Conservation (phyloP, 345 rosid genomes). For the Eucalyptus sp. region DNA sequence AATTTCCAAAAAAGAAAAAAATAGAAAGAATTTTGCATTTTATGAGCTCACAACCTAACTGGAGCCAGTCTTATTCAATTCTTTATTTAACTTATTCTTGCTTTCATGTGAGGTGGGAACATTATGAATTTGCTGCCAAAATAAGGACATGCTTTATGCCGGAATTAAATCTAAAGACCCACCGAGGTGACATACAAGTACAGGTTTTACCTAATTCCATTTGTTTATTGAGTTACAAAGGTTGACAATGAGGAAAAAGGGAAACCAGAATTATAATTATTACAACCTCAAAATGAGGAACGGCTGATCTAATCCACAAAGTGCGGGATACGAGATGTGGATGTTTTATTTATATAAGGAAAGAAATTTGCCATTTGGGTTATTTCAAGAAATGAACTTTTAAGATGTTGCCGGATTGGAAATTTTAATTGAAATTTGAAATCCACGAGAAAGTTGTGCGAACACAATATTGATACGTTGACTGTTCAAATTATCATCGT, state of each 20-base stretch:
- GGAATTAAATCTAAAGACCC: not conserved
- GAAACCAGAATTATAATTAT: not conserved
- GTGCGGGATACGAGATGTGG: not conserved
- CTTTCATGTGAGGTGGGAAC: not conserved
- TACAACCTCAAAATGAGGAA: not conserved
- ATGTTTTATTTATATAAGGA: not conserved
- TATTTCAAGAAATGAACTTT: not conserved
- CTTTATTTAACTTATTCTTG: not conserved
- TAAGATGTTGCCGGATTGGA: not conserved
- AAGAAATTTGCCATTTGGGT: not conserved
- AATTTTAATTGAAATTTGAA: not conserved
- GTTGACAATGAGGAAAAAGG: not conserved
- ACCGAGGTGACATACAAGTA: not conserved
- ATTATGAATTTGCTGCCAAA: not conserved
- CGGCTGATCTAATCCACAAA: not conserved
- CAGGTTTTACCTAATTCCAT: not conserved
- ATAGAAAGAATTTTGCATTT: not conserved
- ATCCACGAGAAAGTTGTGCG: not conserved
- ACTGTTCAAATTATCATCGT: not conserved
- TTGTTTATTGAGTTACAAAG: not conserved
- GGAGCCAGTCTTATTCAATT: not conserved
- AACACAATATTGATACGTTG: not conserved
- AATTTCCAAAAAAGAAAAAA: not conserved
- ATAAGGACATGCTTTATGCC: not conserved
- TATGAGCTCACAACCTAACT: not conserved